Evolutionary conservation across 257 asterid species (phyloP), one percentile per base, ranked within the genome.

Genomic region (Rubia yunnanensis): DNA sequence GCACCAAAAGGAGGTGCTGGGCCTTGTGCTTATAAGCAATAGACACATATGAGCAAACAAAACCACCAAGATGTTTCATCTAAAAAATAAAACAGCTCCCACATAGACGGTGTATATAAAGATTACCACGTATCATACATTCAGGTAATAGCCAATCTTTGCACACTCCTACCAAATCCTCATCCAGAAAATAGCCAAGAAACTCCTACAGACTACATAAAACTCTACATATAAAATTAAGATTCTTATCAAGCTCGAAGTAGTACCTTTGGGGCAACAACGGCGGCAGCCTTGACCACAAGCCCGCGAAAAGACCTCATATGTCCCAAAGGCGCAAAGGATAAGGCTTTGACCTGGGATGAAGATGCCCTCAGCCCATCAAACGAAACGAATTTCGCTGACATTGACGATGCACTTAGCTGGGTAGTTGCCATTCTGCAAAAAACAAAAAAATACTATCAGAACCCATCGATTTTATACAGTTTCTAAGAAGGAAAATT

Each of bases 191-290:
- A 32, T 4, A 7, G 5, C 6, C 1, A 14, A 11, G 28, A 49
- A 54, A 53, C 9, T 10, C 5, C n/a, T n/a, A n/a, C 30, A 38
- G 2, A 26, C 5, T 18, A 20, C 35, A 59, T 0, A 49, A 70
- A 50, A 18, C 31, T 15, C 14, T 49, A 26, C 24, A 38, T 5
- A 28, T 10, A 5, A 64, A 46, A 20, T 46, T 28, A 32, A 50
- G 48, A 49, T n/a, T 28, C 27, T 10, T 13, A 36, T 0, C 20
- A n/a, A 26, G 14, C 17, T 41, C 13, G n/a, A n/a, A 48, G 49
- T 4, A 46, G 5, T 65, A 92, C 99, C 97, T 94, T 94, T 28
- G 99, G 97, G 14, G 99, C 86, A 65, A 90, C 94, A 39, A 82
- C 78, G 0, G 97, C 82, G 38, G 97, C 90, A 55, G 97, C 94